Evolutionary conservation across 352 stramenopile genomes (phyloP), one percentile per base, ranked within the genome.

Genomic region (Phytophthora capsici): DNA sequence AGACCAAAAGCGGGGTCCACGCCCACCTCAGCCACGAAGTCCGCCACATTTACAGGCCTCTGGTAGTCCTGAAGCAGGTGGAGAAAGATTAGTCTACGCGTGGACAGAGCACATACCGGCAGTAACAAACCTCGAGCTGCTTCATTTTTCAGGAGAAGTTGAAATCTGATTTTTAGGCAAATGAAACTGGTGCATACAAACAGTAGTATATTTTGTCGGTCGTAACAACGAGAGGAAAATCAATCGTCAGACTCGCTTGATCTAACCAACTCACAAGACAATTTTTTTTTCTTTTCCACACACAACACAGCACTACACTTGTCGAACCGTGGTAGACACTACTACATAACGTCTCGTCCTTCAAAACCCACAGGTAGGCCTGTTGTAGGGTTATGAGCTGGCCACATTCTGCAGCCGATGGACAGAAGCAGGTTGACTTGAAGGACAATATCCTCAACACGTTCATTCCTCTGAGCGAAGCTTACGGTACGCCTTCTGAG

Each of bases 21-120:
- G 28, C 80, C 73, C 38, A 92, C 63, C 28, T 88, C 79, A 19
- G 78, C 73, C 48, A 90, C 63, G 34, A 95, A 86, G 55, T 95
- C 82, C 6, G 78, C 52, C 5, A 86, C 43, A 28, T 62, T 73
- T n/a, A 50, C 51, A 41, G 75, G 77, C 3, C 46, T 58, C 38
- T 83, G 71, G 20, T 86, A 86, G 48, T 78, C 64, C 77, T 77
- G 40, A 46, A 40, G 32, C 43, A 59, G 17, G 26, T 6, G 5
- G 13, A 34, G 28, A 3, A 3, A 9, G 13, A 9, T 34, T 8
- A 34, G 28, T 34, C 28, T 34, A 34, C 28, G 3, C 7, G 7
- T 34, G 10, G 28, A 43, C 12, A 12, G 26, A 45, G 13, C 34
- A 13, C 44, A 47, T 1, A 4, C 16, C 1, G 34, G 44, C 16